Conservation (phyloP, 2,329 filamentous ascomycete species). For the Leptographium lundbergii region DNA sequence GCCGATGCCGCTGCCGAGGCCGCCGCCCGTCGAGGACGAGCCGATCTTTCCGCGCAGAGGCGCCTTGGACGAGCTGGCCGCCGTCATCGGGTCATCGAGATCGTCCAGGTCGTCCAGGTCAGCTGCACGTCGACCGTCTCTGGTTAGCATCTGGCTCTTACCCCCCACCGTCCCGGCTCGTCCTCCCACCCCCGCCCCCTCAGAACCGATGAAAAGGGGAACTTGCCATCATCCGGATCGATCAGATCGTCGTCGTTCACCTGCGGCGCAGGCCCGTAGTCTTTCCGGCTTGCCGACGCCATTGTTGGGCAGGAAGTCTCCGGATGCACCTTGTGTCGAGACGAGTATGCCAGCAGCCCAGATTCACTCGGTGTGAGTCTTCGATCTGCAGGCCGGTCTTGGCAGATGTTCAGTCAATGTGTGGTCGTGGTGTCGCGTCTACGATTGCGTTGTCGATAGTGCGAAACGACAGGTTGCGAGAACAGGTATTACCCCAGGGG, state of each 20-base stretch:
- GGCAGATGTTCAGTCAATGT: neutral
- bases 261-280: conserved; percentile 49
- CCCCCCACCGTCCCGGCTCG: neutral
- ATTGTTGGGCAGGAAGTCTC: conserved; percentile 19
- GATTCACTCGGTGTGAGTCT: neutral
- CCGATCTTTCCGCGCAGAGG: conserved; percentile 79
- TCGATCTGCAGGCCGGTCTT: neutral
- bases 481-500: neutral
- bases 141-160: neutral
- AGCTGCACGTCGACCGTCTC: conserved; percentile 32
- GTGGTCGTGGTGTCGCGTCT: neutral
- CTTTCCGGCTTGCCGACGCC: conserved; percentile 33
- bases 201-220: neutral
- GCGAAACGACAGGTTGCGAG: conserved; percentile 1
- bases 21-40: conserved; percentile 13
- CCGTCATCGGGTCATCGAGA: conserved; percentile 73
- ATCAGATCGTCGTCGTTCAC: conserved; percentile 58
- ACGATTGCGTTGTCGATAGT: neutral
- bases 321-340: neutral
- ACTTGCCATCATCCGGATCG: conserved; percentile 63
- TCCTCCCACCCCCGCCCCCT: neutral
- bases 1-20: neutral
- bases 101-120: conserved; percentile 90
- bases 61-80: conserved; percentile 55
- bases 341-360: neutral